These are phyloP conservation scores for Nemania abortiva DNA, from an alignment of 2,329 filamentous ascomycete species.

Conservation along the genomic window DNA sequence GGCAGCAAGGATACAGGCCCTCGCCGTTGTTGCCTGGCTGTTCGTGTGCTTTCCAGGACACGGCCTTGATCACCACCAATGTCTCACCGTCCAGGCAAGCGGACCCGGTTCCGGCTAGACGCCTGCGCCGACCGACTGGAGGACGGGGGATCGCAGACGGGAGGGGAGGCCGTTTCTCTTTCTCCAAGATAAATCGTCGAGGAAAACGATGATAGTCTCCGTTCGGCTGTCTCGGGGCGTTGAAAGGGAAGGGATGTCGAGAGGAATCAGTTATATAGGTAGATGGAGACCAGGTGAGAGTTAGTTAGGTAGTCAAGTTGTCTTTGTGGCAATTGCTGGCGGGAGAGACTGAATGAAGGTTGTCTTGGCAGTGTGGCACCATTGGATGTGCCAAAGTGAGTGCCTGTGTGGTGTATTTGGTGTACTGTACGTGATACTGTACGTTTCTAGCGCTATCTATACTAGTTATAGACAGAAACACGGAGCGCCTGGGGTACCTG, in stretches of 20 bases:
- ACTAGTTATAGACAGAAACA: no score
- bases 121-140: slow-evolving; percentile 9
- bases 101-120: slow-evolving; percentile 18
- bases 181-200: slow-evolving; percentile 3
- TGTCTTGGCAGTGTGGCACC: slow-evolving; percentile 33
- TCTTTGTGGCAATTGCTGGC: slow-evolving; percentile 22
- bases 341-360: slow-evolving; percentile 9
- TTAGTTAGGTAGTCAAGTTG: background rate
- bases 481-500: no score
- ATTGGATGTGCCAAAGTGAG: background rate
- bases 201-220: background rate
- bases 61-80: background rate
- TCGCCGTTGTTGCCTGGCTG: background rate
- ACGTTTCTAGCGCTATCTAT: no score
- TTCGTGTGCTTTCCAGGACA: background rate
- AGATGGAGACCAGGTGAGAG: background rate
- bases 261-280: background rate
- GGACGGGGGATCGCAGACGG: background rate
- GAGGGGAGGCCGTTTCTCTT: background rate
- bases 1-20: background rate
- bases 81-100: slow-evolving; percentile 14
- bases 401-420: background rate
- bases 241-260: background rate
- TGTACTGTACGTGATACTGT: background rate
- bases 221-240: slow-evolving; percentile 6